Conservation (phyloP, 768 basidiomycete genomes). For the Auricularia sp. region DNA sequence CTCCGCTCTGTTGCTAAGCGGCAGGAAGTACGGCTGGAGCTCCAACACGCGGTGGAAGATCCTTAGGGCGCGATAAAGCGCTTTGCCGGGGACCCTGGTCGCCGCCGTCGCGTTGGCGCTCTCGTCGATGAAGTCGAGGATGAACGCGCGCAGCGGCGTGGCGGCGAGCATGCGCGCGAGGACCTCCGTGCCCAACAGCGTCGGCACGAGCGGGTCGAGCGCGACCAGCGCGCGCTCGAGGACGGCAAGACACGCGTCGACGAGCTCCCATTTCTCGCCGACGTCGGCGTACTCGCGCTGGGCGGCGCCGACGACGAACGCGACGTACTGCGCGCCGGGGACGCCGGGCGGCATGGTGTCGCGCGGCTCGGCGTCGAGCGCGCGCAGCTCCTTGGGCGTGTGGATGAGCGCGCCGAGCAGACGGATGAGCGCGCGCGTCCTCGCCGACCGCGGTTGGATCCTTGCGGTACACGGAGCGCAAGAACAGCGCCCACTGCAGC, state of each 20-base stretch:
- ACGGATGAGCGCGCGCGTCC: slow-evolving; percentile 74
- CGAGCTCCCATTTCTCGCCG: no score
- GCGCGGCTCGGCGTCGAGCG: slow-evolving; percentile 46
- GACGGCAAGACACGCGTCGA: no score
- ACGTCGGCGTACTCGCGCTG: slow-evolving; percentile 60
- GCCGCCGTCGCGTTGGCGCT: no score
- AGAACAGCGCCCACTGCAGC: slow-evolving; percentile 81
- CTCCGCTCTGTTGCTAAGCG: slow-evolving; percentile 42
- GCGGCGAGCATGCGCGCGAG: no score
- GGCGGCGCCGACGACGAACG: slow-evolving; percentile 58
- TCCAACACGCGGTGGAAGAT: slow-evolving; percentile 75
- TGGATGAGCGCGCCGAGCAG: slow-evolving; percentile 78
- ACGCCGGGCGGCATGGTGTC: slow-evolving; percentile 66
- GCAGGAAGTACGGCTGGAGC: slow-evolving; percentile 75
- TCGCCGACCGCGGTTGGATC: slow-evolving; percentile 19
- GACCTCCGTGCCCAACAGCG: no score
- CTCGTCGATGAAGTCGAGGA: no score
- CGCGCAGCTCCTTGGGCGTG: slow-evolving; percentile 59
- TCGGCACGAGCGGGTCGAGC: no score
- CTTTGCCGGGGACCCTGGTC: slow-evolving; percentile 48
- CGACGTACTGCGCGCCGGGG: slow-evolving; percentile 50
- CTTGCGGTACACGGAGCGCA: slow-evolving; percentile 42
- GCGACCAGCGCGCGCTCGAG: no score
- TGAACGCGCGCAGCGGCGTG: no score
- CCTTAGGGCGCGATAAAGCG: slow-evolving; percentile 70